These are phyloP conservation scores for Rhizopus arrhizus DNA, from an alignment of 371 early-diverging fungal genomes.

Conservation along the genomic window DNA sequence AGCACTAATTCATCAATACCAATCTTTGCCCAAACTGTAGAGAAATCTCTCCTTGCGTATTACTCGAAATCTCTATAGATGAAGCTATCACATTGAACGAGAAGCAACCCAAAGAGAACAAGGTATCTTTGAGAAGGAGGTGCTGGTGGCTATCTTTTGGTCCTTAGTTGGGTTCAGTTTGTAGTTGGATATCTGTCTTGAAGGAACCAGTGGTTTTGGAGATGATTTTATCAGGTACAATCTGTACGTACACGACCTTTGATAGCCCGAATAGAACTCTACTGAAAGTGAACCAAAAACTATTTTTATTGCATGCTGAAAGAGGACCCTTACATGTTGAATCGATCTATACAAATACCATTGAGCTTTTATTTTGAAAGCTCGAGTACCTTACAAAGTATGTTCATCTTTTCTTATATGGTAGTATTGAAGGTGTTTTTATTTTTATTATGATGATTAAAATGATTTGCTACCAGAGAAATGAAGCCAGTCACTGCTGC, in stretches of 20 bases:
- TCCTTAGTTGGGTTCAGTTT: conserved; percentile 83
- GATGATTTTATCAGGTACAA: conserved; percentile 76
- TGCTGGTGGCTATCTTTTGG: conserved; percentile 62
- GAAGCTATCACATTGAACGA: too few relatives aligned
- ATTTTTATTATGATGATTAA: conserved; percentile 1
- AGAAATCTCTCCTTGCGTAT: too few relatives aligned
- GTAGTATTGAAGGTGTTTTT: not conserved
- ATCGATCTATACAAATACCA: conserved; percentile 55
- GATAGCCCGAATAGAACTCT: conserved; percentile 63
- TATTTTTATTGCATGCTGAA: conserved; percentile 60
- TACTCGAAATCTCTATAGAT: too few relatives aligned
- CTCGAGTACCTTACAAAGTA: conserved; percentile 58
- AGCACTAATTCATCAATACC: too few relatives aligned
- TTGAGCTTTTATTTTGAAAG: conserved; percentile 61
- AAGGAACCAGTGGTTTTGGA: conserved; percentile 57
- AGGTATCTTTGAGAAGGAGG: conserved; percentile 36
- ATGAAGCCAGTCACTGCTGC: conserved; percentile 39
- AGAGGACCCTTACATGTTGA: conserved; percentile 52
- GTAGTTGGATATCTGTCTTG: conserved; percentile 53
- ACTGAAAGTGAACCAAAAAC: conserved; percentile 64
- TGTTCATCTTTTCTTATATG: conserved; percentile 26
- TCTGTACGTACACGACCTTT: conserved; percentile 60
- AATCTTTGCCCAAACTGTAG: too few relatives aligned
- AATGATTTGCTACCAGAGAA: conserved; percentile 30
- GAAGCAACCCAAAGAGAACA: too few relatives aligned